phyloP scores from a whole-genome alignment of 2,329 filamentous ascomycete genomes.

The Xylaria digitata region DNA sequence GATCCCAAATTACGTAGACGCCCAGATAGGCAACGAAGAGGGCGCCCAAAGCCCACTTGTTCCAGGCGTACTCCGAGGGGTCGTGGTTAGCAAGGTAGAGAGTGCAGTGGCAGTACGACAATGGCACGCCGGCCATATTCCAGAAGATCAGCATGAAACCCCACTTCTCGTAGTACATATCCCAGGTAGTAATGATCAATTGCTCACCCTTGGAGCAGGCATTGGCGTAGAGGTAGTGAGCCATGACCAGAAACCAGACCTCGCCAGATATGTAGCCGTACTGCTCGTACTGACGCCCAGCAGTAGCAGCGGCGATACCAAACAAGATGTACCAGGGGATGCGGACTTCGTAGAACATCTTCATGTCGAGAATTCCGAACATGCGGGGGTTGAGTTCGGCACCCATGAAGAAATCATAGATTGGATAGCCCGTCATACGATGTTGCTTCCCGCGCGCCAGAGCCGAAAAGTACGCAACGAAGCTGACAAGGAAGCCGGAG shows the following conservation, averaged over 20 bases:
- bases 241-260: conserved; percentile 85
- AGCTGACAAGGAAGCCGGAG: conserved; percentile 84
- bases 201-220: conserved; percentile 94
- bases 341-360: conserved; percentile 96
- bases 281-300: conserved; percentile 82
- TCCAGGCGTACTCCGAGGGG: conserved; percentile 81
- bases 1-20: conserved; percentile 93
- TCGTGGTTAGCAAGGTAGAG: conserved; percentile 88
- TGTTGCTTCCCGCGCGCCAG: conserved; percentile 83
- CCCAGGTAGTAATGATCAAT: conserved; percentile 89
- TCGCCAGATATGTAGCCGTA: conserved; percentile 91
- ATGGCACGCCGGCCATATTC: conserved; percentile 91
- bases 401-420: conserved; percentile 96
- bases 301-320: conserved; percentile 79
- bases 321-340: conserved; percentile 93
- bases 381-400: conserved; percentile 89
- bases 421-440: conserved; percentile 86
- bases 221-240: conserved; percentile 91
- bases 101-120: conserved; percentile 94
- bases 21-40: conserved; percentile 80
- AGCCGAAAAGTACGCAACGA: conserved; percentile 88
- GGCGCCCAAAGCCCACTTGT: conserved; percentile 71
- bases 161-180: conserved; percentile 98
- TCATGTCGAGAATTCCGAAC: conserved; percentile 89
- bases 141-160: conserved; percentile 99